Percentiles rank a stretch among this genome's conserved stretches.
phyloP scores from a whole-genome alignment of 1,284 basidiomycete species.

The Pseudozyma tsukubaensis region DNA sequence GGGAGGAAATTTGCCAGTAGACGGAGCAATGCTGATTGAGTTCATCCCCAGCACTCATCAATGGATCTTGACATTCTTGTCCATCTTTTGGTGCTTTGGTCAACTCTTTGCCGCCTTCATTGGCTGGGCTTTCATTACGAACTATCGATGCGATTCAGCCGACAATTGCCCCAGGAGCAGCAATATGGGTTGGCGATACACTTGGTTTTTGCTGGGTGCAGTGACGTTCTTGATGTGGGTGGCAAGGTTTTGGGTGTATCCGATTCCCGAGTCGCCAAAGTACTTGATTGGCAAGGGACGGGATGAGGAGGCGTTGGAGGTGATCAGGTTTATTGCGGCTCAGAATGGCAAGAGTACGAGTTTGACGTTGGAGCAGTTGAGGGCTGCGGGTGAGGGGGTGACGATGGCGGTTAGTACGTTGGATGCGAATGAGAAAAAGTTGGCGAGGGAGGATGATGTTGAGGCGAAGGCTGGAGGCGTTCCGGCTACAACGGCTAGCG shows the following conservation, averaged over 20 bases:
- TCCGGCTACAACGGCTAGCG: conserved; percentile 65
- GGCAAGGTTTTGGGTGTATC: conserved; percentile 68
- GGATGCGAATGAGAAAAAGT: conserved; percentile 71
- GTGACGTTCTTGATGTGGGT: conserved; percentile 63
- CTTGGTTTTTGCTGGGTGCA: conserved; percentile 71
- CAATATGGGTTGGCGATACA: conserved; percentile 77
- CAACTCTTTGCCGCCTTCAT: conserved; percentile 70
- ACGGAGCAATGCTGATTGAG: conserved; percentile 65
- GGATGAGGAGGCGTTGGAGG: conserved; percentile 78
- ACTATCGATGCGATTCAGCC: conserved; percentile 68
- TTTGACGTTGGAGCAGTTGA: conserved; percentile 55
- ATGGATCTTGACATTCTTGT: conserved; percentile 77
- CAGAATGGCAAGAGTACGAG: conserved; percentile 74
- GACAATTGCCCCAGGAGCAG: conserved; percentile 70
- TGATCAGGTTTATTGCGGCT: conserved; percentile 77
- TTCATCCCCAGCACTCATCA: conserved; percentile 66
- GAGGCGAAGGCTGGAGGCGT: conserved; percentile 17
- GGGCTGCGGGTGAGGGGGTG: conserved; percentile 53
- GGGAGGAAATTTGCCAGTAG: conserved; percentile 72
- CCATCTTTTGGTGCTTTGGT: conserved; percentile 77
- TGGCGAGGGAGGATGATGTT: conserved; percentile 25
- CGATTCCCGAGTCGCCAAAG: conserved; percentile 76
- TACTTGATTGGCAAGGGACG: conserved; percentile 78
- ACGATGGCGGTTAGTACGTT: conserved; percentile 34
- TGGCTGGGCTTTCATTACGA: conserved; percentile 71